Conservation (phyloP, 305 asterid species). For the Nicotiana rustica region DNA sequence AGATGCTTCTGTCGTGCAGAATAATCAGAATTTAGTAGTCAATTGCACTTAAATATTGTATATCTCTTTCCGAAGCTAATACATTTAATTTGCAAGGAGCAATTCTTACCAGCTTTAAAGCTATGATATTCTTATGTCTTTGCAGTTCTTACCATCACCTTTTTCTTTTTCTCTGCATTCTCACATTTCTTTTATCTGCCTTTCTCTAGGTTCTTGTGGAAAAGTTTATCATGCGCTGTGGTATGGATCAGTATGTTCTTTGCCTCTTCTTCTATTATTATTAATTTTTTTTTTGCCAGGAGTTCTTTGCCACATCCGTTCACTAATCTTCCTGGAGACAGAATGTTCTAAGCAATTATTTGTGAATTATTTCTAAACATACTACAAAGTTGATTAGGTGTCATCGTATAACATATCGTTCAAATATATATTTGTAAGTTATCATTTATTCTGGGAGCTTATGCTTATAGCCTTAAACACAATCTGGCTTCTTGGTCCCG, state of each 20-base stretch:
- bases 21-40: conserved; percentile 15
- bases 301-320: not conserved
- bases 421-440: not conserved
- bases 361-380: too few relatives aligned
- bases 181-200: conserved; percentile 39
- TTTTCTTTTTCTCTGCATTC: conserved; percentile 34
- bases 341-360: too few relatives aligned
- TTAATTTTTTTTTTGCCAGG: not conserved
- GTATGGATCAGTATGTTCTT: conserved; percentile 95
- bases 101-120: not conserved
- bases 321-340: not conserved
- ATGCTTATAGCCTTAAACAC: not conserved
- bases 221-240: conserved; percentile 94
- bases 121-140: not conserved
- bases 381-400: not conserved
- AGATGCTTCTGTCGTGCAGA: not conserved
- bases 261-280: conserved; percentile 45
- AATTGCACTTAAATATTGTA: not conserved
- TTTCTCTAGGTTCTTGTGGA: conserved; percentile 92
- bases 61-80: too few relatives aligned
- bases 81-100: not conserved
- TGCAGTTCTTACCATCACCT: not conserved
- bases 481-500: not conserved
- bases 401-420: not conserved
- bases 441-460: not conserved